Evolutionary conservation across 1,139 yeast genomes (phyloP).

Genomic region (Ogataea hybrid): DNA sequence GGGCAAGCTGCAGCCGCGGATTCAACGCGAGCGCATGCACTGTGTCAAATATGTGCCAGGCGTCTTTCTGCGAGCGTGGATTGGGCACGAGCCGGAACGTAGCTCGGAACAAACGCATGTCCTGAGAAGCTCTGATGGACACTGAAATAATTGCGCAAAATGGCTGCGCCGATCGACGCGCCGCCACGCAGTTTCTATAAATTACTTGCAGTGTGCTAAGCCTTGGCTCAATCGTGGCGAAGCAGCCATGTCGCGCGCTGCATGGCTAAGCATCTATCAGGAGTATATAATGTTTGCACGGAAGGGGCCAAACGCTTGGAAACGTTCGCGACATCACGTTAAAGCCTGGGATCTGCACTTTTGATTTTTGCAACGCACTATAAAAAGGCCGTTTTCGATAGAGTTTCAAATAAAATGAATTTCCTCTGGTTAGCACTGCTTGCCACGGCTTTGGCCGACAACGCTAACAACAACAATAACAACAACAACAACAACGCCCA

Average conservation of each 20-base stretch:
- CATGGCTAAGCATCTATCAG: background rate
- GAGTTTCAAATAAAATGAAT: background rate
- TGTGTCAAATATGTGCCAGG: conserved; percentile 16
- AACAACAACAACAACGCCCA: background rate
- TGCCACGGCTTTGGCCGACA: conserved; percentile 1
- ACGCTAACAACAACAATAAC: background rate
- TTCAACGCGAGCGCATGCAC: background rate
- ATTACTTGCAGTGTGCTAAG: background rate
- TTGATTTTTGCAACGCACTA: background rate
- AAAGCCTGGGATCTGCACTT: conserved; percentile 1
- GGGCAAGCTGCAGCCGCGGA: background rate
- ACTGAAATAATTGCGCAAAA: too few species aligned
- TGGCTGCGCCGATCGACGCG: too few species aligned
- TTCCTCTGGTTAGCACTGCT: conserved; percentile 1
- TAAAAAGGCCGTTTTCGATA: background rate
- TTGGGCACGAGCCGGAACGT: conserved; percentile 9
- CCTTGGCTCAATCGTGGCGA: background rate
- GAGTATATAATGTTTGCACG: background rate
- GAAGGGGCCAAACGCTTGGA: background rate
- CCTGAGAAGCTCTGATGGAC: background rate
- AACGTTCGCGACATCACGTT: background rate
- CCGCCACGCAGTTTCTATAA: background rate
- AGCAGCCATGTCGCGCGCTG: background rate
- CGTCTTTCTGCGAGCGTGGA: conserved; percentile 16
- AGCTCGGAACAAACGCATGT: conserved; percentile 1